Percentiles rank a stretch among this genome's conserved stretches.
phyloP scores from a whole-genome alignment of 2,329 filamentous ascomycete species.

The Zalaria sp. region DNA sequence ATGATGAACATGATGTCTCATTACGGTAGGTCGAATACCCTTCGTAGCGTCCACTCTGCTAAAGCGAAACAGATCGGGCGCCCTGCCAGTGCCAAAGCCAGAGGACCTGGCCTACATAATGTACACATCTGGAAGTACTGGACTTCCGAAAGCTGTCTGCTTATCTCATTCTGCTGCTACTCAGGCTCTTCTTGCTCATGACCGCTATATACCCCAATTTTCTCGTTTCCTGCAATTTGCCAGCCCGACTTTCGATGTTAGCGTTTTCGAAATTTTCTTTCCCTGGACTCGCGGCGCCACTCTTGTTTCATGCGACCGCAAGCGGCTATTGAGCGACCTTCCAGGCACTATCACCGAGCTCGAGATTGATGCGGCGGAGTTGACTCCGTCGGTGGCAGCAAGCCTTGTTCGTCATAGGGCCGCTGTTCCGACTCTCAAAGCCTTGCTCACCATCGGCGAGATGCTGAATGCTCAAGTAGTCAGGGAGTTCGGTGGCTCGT shows the following conservation, averaged over 20 bases:
- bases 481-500: constrained; percentile 58
- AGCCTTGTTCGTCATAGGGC: constrained; percentile 57
- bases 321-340: constrained; percentile 61
- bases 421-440: constrained; percentile 51
- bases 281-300: constrained; percentile 61
- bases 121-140: constrained; percentile 87
- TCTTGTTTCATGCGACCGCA: constrained; percentile 55
- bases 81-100: neutral
- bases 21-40: too few species aligned
- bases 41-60: too few species aligned
- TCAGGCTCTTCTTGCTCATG: constrained; percentile 70
- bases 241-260: constrained; percentile 85
- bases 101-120: constrained; percentile 67
- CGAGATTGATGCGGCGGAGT: constrained; percentile 67
- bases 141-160: constrained; percentile 74
- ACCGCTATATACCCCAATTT: constrained; percentile 63
- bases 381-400: constrained; percentile 77
- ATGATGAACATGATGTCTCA: too few species aligned
- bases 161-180: constrained; percentile 69
- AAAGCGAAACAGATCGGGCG: too few species aligned
- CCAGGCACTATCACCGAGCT: constrained; percentile 50
- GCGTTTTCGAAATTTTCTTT: constrained; percentile 91
- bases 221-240: constrained; percentile 80
- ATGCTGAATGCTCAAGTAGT: constrained; percentile 74
- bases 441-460: constrained; percentile 80